Conservation (phyloP, 805 yeast species). For the Candida saitoana region DNA sequence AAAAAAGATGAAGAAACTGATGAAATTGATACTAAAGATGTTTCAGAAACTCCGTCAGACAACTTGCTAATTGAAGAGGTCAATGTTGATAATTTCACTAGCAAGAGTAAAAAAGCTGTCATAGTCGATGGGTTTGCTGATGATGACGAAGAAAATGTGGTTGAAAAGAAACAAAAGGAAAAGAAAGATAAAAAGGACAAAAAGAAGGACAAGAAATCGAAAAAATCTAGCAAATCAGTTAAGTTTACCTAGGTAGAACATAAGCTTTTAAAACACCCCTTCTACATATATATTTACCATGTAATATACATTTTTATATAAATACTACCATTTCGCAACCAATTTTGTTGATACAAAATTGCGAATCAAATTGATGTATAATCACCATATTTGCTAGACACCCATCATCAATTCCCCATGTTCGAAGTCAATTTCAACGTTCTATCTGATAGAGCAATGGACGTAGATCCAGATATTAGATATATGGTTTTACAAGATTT, state of each 20-base stretch:
- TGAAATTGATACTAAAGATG: constrained; percentile 2
- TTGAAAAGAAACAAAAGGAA: constrained; percentile 8
- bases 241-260: background rate
- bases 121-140: constrained; percentile 19
- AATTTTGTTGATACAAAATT: background rate
- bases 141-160: constrained; percentile 8
- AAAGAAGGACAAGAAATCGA: constrained; percentile 11
- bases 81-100: constrained; percentile 25
- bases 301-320: too few relatives aligned
- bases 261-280: too few relatives aligned
- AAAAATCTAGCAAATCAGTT: constrained; percentile 1
- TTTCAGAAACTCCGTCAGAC: constrained; percentile 10
- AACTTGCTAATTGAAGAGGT: constrained; percentile 42
- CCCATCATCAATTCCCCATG: constrained; percentile 10
- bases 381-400: background rate
- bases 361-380: background rate
- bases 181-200: constrained; percentile 12
- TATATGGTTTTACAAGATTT: constrained; percentile 83
- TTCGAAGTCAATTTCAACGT: constrained; percentile 24
- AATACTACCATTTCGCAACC: background rate
- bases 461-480: constrained; percentile 76
- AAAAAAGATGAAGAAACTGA: constrained; percentile 3
- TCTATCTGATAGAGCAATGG: constrained; percentile 45
- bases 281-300: too few relatives aligned
- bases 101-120: background rate